Base-by-base conservation (phyloP, 345 rosid genomes). In the Dipteronia sinensis region DNA sequence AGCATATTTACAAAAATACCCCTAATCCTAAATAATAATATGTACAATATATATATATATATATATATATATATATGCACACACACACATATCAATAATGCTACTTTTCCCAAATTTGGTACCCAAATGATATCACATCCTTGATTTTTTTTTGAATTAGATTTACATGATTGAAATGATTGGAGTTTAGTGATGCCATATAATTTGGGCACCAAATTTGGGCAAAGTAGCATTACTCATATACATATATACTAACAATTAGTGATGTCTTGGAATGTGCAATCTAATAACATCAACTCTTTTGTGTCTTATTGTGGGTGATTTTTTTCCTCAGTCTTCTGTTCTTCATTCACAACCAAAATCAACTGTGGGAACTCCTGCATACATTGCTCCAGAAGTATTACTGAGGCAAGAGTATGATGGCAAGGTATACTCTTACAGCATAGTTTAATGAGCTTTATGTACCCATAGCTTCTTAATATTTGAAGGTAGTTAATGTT, bases 311-410 rank as follows among this genome's bases (percentile, higher is more conserved):
- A 19, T 71, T 22, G 31, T 69, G 59, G 63, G 15, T 44, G 44
- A 19, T 62, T 44, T 76, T 74, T 72, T 76, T 55, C 49, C 56
- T 65, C 90, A 94, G 98, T 94, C 99, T 22, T 91, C 94, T 20
- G 93, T 96, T 82, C 94, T 94, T 58, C 98, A 94, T 82, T 96
- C 98, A 10, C 98, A 94, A 86, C 99, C 98, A 1, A 96, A 89
- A 76, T 96, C 99, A 55, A 96, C 98, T 8, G 98, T 96, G n/a
- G 99, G 99, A 49, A 96, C 98, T 79, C 99, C 99, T 81, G 98
- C 99, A 9, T 94, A 92, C 76, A 96, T 94, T 23, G 99, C 99
- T 74, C 98, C 98, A 16, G 99, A 96, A 88, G 98, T 96, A 40
- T 81, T 94, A 22, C 86, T 88, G 68, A 92, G 87, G 81, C 91